These are phyloP conservation scores for Delphinella strobiligena DNA, from an alignment of 2,329 filamentous ascomycete species.

Conservation along the genomic window DNA sequence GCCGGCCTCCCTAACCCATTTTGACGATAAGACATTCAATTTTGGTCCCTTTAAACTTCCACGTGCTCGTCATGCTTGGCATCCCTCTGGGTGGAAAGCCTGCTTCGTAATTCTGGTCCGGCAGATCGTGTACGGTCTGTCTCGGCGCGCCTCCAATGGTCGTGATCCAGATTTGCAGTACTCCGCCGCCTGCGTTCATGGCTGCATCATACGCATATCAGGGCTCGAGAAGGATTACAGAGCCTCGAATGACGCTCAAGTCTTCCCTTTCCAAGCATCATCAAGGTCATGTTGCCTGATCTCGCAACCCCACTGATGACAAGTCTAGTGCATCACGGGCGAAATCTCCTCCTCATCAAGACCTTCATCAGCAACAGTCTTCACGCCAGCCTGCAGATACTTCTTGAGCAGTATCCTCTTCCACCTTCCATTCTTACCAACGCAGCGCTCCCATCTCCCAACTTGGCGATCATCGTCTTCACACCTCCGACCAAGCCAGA, in stretches of 20 bases:
- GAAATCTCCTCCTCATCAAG: slow-evolving; percentile 37
- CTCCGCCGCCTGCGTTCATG: too few relatives aligned
- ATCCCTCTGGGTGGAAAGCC: too few relatives aligned
- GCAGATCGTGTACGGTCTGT: not conserved
- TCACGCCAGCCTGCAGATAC: slow-evolving; percentile 36
- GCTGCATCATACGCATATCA: too few relatives aligned
- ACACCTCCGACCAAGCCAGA: slow-evolving; percentile 39
- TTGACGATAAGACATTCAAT: too few relatives aligned
- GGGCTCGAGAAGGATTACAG: not conserved
- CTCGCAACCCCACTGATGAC: slow-evolving; percentile 45
- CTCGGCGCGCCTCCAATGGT: too few relatives aligned
- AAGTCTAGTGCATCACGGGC: slow-evolving; percentile 45
- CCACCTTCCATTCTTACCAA: slow-evolving; percentile 41
- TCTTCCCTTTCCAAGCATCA: slow-evolving; percentile 28
- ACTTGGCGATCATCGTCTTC: slow-evolving; percentile 42
- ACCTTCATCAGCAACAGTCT: slow-evolving; percentile 36
- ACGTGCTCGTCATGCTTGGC: too few relatives aligned
- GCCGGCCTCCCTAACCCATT: too few relatives aligned
- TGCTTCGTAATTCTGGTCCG: too few relatives aligned
- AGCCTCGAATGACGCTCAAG: not conserved
- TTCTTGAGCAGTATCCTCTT: slow-evolving; percentile 39
- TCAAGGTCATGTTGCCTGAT: slow-evolving; percentile 39
- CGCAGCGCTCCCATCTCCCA: slow-evolving; percentile 40
- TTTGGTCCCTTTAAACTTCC: too few relatives aligned
- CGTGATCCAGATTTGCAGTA: too few relatives aligned